Conservation (phyloP, 495 filamentous ascomycete species). For the Emericellopsis terricola region DNA sequence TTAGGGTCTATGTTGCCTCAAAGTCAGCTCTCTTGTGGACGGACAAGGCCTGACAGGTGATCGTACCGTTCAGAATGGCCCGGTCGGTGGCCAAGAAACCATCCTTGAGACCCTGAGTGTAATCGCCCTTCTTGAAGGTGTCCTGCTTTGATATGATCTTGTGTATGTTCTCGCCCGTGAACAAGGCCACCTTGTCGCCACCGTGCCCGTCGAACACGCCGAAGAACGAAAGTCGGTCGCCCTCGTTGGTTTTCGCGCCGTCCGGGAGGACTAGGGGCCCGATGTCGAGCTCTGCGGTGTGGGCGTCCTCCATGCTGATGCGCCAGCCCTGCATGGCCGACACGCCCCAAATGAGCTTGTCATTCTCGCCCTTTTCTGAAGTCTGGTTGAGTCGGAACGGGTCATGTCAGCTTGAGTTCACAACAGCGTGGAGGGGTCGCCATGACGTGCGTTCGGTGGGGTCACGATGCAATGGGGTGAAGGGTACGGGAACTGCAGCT, state of each 20-base stretch:
- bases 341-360: conserved; percentile 77
- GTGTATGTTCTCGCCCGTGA: conserved; percentile 83
- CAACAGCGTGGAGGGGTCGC: conserved; percentile 5
- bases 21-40: not conserved
- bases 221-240: conserved; percentile 79
- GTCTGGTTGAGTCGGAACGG: conserved; percentile 30
- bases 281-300: conserved; percentile 76
- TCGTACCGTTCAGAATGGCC: conserved; percentile 77
- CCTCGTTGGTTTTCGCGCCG: conserved; percentile 23
- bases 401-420: conserved; percentile 6
- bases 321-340: conserved; percentile 99
- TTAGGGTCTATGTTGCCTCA: conserved; percentile 51
- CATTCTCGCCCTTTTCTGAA: conserved; percentile 82
- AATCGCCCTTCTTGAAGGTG: conserved; percentile 73
- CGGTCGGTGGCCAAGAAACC: conserved; percentile 92
- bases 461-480: conserved; percentile 7
- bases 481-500: not conserved
- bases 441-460: conserved; percentile 9
- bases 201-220: conserved; percentile 97
- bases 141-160: conserved; percentile 89
- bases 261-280: too few species aligned
- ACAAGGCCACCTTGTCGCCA: conserved; percentile 87
- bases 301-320: conserved; percentile 97
- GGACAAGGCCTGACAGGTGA: not conserved
- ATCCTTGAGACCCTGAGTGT: conserved; percentile 92